Base-by-base conservation (phyloP, 768 basidiomycete genomes). In the Lentinula sp. region DNA sequence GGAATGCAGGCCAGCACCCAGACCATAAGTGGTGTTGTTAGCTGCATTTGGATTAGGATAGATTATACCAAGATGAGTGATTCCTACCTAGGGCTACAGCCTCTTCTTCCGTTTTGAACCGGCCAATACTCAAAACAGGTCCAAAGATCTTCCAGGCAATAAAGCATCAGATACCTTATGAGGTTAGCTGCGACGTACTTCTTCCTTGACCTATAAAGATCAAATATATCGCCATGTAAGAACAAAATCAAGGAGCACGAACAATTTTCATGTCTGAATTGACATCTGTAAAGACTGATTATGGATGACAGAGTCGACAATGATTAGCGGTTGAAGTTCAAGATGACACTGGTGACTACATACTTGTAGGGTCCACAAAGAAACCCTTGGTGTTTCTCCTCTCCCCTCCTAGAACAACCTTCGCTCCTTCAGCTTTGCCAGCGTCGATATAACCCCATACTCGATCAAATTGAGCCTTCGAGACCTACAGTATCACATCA, bases 1-100 rank as follows among this genome's bases (percentile, higher is more conserved):
- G 42, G 86, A 95, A 74, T 95, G 93, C 54, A 98, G 77, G 8
- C 91, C 96, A 13, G 95, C 93, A 8, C 93, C 95, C 39, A 98
- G 82, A 39, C 96, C 96, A 72, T 96, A 98, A 53, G 78, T 83
- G 6, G 94, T 93, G 69, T 90, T 85, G 73, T 98, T 98, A 37
- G 95, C 95, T 56, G 41, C 37, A 42, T 20, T 8, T 41, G 20
- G 39, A n/a, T 43, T 18, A 15, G 23, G 15, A 53, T 53, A 16
- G 23, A 6, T 43, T 15, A 41, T 18, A 37, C 9, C 15, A 8
- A 23, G 20, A 39, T 5, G 37, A 37, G 39, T 10, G 16, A 18
- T 36, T 23, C 15, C 4, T n/a, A 56, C 55, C 55, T 33, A 93
- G 74, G 45, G 77, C 69, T 65, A 98, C 85, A 3, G 86, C 94